These are phyloP conservation scores for Blastocystis sp. DNA, from an alignment of 352 stramenopile species.

Conservation along the genomic window DNA sequence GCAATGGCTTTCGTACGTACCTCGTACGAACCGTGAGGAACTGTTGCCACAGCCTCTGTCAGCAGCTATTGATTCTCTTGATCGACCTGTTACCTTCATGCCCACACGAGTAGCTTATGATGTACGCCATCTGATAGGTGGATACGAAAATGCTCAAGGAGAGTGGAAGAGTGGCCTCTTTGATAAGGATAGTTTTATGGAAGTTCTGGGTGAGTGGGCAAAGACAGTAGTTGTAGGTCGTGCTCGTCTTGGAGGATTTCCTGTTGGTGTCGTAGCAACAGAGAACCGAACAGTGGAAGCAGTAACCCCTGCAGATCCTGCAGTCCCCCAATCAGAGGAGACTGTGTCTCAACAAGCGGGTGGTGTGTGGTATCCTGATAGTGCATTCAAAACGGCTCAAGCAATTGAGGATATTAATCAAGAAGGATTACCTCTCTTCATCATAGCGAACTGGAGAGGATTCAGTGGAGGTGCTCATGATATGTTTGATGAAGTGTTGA, in stretches of 20 bases:
- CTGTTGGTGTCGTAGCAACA: conserved; percentile 93
- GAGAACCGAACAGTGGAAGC: conserved; percentile 94
- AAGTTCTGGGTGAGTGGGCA: conserved; percentile 94
- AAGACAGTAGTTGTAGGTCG: conserved; percentile 96
- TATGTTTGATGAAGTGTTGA: conserved; percentile 99
- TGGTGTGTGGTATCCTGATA: conserved; percentile 99
- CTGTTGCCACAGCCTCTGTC: conserved; percentile 69
- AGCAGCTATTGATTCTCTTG: conserved; percentile 74
- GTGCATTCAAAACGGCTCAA: conserved; percentile 97
- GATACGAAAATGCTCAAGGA: conserved; percentile 70
- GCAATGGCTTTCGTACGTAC: conserved; percentile 96
- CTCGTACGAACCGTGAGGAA: conserved; percentile 75
- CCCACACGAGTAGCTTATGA: conserved; percentile 89
- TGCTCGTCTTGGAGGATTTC: conserved; percentile 91
- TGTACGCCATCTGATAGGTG: conserved; percentile 82
- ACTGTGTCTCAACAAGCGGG: conserved; percentile 90
- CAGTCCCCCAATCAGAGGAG: conserved; percentile 88
- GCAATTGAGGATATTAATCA: conserved; percentile 97
- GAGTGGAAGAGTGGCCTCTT: conserved; percentile 86
- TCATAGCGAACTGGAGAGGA: conserved; percentile 99
- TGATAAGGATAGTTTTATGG: conserved; percentile 93
- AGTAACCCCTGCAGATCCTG: conserved; percentile 91
- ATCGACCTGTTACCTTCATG: conserved; percentile 78
- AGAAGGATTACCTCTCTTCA: conserved; percentile 96
- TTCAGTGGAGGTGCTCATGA: conserved; percentile 97